phyloP scores from a whole-genome alignment of 2,329 filamentous ascomycete genomes.

The Sarocladiaceae sp. region DNA sequence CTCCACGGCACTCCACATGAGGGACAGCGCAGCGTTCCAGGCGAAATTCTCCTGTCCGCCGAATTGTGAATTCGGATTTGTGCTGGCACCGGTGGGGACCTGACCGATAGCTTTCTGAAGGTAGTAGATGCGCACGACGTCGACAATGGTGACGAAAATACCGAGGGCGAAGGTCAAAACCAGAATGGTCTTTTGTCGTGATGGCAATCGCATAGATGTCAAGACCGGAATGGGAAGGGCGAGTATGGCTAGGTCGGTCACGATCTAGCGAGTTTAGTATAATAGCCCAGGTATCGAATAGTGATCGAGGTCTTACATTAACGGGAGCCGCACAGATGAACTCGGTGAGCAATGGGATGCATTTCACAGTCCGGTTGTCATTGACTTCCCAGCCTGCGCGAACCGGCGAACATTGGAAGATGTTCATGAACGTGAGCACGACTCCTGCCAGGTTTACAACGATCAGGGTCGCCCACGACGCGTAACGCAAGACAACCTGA shows the following conservation, averaged over 20 bases:
- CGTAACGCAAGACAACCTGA: slow-evolving; percentile 70
- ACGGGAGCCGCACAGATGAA: slow-evolving; percentile 77
- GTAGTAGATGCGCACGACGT: slow-evolving; percentile 87
- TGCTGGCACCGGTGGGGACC: slow-evolving; percentile 30
- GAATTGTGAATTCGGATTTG: slow-evolving; percentile 39
- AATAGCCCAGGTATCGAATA: neutral
- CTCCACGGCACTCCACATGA: slow-evolving; percentile 93
- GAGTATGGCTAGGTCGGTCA: slow-evolving; percentile 84
- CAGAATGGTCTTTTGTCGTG: slow-evolving; percentile 82
- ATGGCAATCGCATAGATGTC: slow-evolving; percentile 78
- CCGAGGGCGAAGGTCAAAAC: slow-evolving; percentile 83
- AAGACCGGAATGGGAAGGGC: slow-evolving; percentile 81
- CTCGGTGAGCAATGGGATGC: slow-evolving; percentile 56
- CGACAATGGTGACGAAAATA: slow-evolving; percentile 81
- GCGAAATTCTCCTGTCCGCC: slow-evolving; percentile 51
- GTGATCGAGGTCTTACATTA: slow-evolving; percentile 44
- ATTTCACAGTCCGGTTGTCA: slow-evolving; percentile 29
- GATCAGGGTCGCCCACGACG: slow-evolving; percentile 74
- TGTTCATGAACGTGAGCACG: slow-evolving; percentile 79
- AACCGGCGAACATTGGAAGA: slow-evolving; percentile 79
- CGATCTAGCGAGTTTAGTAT: slow-evolving; percentile 43
- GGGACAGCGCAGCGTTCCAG: slow-evolving; percentile 76
- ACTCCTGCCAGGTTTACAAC: slow-evolving; percentile 76
- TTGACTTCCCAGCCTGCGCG: slow-evolving; percentile 58
- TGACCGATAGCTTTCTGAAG: slow-evolving; percentile 66